These are phyloP conservation scores for Yamadazyma sp. DNA, from an alignment of 805 yeast species.

Conservation along the genomic window DNA sequence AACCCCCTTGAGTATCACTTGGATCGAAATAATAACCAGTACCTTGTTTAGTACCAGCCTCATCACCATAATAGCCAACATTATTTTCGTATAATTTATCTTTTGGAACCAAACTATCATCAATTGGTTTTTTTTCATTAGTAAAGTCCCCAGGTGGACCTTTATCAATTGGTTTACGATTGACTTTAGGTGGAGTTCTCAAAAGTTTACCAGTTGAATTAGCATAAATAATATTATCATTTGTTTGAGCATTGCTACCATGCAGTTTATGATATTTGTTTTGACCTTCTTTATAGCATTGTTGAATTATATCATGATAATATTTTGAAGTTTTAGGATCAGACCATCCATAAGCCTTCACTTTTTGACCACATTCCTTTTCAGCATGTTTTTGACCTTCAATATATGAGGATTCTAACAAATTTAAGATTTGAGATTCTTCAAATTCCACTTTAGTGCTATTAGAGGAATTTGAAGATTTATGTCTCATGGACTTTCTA, in stretches of 20 bases:
- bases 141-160: constrained; percentile 32
- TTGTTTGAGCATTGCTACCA: background rate
- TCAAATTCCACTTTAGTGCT: constrained; percentile 5
- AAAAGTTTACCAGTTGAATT: constrained; percentile 25
- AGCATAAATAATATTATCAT: constrained; percentile 4
- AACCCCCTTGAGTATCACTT: constrained; percentile 34
- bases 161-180: constrained; percentile 26
- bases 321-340: constrained; percentile 2
- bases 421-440: constrained; percentile 1
- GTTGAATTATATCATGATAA: constrained; percentile 5
- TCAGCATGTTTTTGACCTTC: constrained; percentile 20
- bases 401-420: constrained; percentile 17
- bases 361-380: constrained; percentile 12
- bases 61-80: constrained; percentile 27
- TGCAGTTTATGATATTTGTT: background rate
- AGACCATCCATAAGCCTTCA: constrained; percentile 9
- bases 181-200: constrained; percentile 27
- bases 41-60: constrained; percentile 26
- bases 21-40: constrained; percentile 33
- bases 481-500: constrained; percentile 8
- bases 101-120: constrained; percentile 16
- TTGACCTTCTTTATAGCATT: constrained; percentile 7
- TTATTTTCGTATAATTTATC: constrained; percentile 17
- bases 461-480: background rate
- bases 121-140: constrained; percentile 30